Base-by-base conservation (phyloP, 768 basidiomycete genomes). In the Psilocybe tampanensis region DNA sequence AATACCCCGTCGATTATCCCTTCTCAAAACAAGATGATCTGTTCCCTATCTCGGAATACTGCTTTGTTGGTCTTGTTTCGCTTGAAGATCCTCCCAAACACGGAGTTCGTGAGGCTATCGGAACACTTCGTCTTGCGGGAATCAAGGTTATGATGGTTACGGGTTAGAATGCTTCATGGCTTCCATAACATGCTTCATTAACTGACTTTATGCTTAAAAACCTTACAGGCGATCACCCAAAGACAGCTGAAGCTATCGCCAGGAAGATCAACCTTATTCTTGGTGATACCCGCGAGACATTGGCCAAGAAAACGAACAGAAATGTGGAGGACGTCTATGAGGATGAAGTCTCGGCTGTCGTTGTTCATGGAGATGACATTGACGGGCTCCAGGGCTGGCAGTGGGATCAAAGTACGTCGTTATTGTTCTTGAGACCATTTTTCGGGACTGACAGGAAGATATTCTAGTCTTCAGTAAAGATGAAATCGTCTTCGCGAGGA, bases 101-200 rank as follows among this genome's bases (percentile, higher is more conserved):
- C 60, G 86, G 87, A 23, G 86, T 89, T 12, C 82, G 87, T 32
- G 85, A 89, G 62, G 87, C 86, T 9, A 86, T 89, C 61, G 86
- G 86, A 4, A 86, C 85, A 22, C 80, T 89, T 50, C 80, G 87
- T 55, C 76, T 87, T 8, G 86, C 87, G 2, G 87, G 87, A 1
- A 89, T 88, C 66, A 88, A 86, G 68, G 86, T 89, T 32, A 88
- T 88, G 83, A 89, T 89, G 87, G 84, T 89, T 5, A 89, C 86
- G 21, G 86, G 85, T 82, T 24, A 50, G 74, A 63, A 18, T n/a
- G n/a, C n/a, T n/a, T n/a, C n/a, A n/a, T n/a, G 47, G n/a, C 2
- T 33, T 17, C n/a, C 45, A 19, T 47, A 44, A 29, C 29, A 5
- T 29, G 4, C 9, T 29, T 29, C 9, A 5, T 29, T 29, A 5